Conservation (phyloP, 305 asterid species). For the Fraxinus floribunda region DNA sequence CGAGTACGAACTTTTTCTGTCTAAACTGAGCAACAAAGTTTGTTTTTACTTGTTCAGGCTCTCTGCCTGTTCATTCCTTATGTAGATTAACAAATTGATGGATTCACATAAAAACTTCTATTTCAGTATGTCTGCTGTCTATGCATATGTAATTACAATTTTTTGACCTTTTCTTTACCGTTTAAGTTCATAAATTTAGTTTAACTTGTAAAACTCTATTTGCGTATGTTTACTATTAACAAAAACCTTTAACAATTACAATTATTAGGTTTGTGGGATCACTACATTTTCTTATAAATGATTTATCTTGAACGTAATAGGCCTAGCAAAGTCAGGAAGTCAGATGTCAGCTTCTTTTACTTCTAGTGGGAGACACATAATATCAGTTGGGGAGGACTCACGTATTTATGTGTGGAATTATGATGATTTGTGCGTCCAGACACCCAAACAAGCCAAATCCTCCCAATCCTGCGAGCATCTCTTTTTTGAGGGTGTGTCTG, state of each 20-base stretch:
- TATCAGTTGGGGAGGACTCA: slow-evolving; percentile 78
- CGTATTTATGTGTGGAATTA: slow-evolving; percentile 69
- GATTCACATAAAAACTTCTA: neutral
- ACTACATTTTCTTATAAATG: neutral
- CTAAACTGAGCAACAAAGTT: neutral
- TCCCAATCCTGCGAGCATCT: slow-evolving; percentile 69
- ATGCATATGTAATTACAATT: neutral
- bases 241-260: neutral
- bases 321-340: slow-evolving; percentile 60
- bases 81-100: neutral
- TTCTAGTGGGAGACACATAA: slow-evolving; percentile 55
- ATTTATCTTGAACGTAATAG: slow-evolving; percentile 32
- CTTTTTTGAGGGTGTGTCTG: slow-evolving; percentile 43
- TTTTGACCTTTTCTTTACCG: neutral
- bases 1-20: neutral
- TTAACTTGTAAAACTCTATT: neutral
- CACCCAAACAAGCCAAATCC: slow-evolving; percentile 52
- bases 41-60: neutral
- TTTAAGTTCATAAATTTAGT: neutral
- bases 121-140: neutral
- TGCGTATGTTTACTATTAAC: neutral
- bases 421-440: slow-evolving; percentile 38
- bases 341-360: slow-evolving; percentile 69
- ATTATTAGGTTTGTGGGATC: neutral
- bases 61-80: neutral